Evolutionary conservation across 805 yeast species (phyloP), one percentile per base, ranked within the genome.

Genomic region (Myxozyma nipponensis): DNA sequence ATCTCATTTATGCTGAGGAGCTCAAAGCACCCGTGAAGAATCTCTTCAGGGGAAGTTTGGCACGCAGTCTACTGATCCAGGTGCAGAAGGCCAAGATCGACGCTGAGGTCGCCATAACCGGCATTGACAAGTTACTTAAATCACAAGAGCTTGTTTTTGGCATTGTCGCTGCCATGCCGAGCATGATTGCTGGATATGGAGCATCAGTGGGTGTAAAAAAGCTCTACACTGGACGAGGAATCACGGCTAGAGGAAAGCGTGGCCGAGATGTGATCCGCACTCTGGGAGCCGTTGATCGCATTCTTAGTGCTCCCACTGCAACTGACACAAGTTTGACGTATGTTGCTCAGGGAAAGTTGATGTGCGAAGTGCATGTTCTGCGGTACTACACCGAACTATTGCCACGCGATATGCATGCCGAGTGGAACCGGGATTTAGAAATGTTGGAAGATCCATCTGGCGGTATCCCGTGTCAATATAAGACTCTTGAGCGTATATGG

Each of bases 31-130:
- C 98, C 0, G 63, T 89, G 42, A 75, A 72, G 48, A 81, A 83
- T 34, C 59, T 82, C 1, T 50, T 89, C 2, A 68, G 69, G 13
- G 98, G 98, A 3, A 79, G 82, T 49, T 74, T 91, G 57, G 67
- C 89, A 6, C 75, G 95, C 47, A 81, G 90, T 15, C 66, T 93
- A 41, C 70, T 93, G 62, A 90, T 91, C 55, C 98, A 93, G 67
- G 73, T 93, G n/a, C 98, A 91, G 66, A 91, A 93, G 69, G 84
- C 95, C 10, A 91, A 91, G 68, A 97, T 93, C 4, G 98, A 91
- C 66, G 96, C 95, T 6, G 89, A 86, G 34, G 72, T 89, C 3
- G 98, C 96, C 0, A 77, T 91, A 54, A 79, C 77, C 59, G 98
- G 98, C 6, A 90, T 93, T 55, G 98, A 93, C 68, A 83, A 86